These are phyloP conservation scores for Hypoxylon cercidicola DNA, from an alignment of 495 filamentous ascomycete species.

Conservation along the genomic window DNA sequence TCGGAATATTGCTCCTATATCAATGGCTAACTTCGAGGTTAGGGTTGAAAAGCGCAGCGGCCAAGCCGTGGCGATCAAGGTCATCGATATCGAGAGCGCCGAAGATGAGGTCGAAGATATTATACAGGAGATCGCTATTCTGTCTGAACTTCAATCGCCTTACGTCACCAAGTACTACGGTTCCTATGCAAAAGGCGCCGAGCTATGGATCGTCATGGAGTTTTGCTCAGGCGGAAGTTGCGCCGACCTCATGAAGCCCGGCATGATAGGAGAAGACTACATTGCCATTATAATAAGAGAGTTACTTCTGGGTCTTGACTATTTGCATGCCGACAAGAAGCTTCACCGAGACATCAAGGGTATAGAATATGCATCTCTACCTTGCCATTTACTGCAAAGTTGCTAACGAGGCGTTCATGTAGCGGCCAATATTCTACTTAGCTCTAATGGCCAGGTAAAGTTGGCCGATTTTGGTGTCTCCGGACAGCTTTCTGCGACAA, in stretches of 20 bases:
- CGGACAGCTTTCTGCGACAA: constrained; percentile 96
- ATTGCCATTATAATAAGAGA: constrained; percentile 94
- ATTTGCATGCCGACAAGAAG: constrained; percentile 94
- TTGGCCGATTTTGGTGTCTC: constrained; percentile 98
- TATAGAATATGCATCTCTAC: constrained; percentile 47
- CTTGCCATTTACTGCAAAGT: not conserved
- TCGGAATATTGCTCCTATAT: not conserved
- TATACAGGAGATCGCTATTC: constrained; percentile 95
- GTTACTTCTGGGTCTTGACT: constrained; percentile 88
- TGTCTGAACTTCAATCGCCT: constrained; percentile 91
- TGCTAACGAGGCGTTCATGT: constrained; percentile 36
- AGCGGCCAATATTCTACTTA: constrained; percentile 92
- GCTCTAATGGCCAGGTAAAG: constrained; percentile 92
- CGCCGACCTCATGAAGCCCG: constrained; percentile 90
- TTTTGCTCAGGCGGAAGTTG: constrained; percentile 95
- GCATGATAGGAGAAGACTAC: constrained; percentile 90
- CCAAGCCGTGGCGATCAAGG: constrained; percentile 90
- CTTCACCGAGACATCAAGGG: constrained; percentile 97
- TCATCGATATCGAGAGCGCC: constrained; percentile 97
- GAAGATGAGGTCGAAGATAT: constrained; percentile 99
- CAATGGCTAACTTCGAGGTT: constrained; percentile 44
- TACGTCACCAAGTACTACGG: constrained; percentile 98
- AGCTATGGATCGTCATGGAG: constrained; percentile 98
- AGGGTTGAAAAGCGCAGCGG: constrained; percentile 88
- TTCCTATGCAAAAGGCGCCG: constrained; percentile 92